Conservation (phyloP, 129 eudicot species). For the Arctium minus region DNA sequence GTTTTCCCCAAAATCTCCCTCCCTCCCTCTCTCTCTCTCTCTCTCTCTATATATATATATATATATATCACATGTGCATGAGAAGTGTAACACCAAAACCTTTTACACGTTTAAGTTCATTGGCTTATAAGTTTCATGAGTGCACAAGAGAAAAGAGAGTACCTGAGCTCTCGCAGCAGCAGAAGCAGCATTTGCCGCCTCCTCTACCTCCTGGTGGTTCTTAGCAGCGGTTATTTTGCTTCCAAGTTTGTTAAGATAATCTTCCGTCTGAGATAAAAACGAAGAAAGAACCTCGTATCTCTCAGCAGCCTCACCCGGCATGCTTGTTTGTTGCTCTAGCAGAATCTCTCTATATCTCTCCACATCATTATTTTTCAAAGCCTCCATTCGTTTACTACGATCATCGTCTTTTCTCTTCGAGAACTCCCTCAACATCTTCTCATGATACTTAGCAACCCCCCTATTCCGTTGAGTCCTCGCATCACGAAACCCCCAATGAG, state of each 20-base stretch:
- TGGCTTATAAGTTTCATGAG: not conserved
- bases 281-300: constrained; percentile 89
- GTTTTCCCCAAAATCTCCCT: not conserved
- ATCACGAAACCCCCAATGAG: constrained; percentile 93
- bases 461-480: constrained; percentile 91
- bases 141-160: not conserved
- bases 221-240: constrained; percentile 90
- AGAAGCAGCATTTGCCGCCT: constrained; percentile 81
- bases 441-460: constrained; percentile 95
- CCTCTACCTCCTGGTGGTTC: constrained; percentile 93
- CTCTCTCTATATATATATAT: too few relatives aligned
- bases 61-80: too few relatives aligned
- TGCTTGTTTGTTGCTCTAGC: constrained; percentile 84
- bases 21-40: too few relatives aligned
- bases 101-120: not conserved
- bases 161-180: constrained; percentile 94
- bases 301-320: constrained; percentile 94
- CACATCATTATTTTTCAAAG: constrained; percentile 93
- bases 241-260: constrained; percentile 88
- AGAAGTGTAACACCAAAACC: not conserved
- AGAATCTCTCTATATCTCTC: constrained; percentile 92
- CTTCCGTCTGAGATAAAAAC: constrained; percentile 91
- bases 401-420: constrained; percentile 90
- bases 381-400: constrained; percentile 91
- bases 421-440: constrained; percentile 87